A percentile compares a stretch with the other conserved stretches of the same genome.
Conservation (phyloP, 805 yeast species). For the Sporopachydermia lactativora region DNA sequence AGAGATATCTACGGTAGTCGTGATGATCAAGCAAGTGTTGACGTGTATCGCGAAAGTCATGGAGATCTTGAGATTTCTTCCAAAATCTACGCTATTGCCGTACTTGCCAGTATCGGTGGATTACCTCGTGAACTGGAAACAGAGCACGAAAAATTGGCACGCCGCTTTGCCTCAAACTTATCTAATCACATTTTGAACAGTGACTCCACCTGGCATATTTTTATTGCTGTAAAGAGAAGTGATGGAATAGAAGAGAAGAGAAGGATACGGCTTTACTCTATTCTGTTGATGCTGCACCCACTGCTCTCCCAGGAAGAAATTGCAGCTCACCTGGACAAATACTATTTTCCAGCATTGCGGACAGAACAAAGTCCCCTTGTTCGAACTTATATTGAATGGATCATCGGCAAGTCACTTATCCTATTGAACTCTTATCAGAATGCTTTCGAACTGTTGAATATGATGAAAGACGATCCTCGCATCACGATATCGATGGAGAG, state of each 20-base stretch:
- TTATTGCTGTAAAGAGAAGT: conserved; percentile 36
- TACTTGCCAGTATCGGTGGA: conserved; percentile 22
- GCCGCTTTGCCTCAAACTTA: conserved; percentile 7
- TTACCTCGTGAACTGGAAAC: conserved; percentile 7
- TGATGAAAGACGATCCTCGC: conserved; percentile 27
- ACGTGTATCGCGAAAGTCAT: conserved; percentile 33
- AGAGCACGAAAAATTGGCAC: conserved; percentile 13
- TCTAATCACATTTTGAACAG: conserved; percentile 22
- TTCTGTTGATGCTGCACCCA: conserved; percentile 30
- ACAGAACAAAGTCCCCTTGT: conserved; percentile 69
- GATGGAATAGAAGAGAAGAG: conserved; percentile 61
- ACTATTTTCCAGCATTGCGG: conserved; percentile 25
- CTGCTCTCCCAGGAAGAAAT: conserved; percentile 16
- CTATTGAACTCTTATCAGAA: conserved; percentile 11
- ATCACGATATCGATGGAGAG: conserved; percentile 51
- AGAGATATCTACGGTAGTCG: conserved; percentile 31
- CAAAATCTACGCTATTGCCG: conserved; percentile 34
- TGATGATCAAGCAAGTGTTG: conserved; percentile 21
- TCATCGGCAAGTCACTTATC: conserved; percentile 33
- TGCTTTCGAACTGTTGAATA: conserved; percentile 7
- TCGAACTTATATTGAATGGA: conserved; percentile 72
- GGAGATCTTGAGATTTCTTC: conserved; percentile 45
- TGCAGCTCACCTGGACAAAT: conserved; percentile 14
- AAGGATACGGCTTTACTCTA: conserved; percentile 44
- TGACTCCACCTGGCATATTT: conserved; percentile 26